Percentiles rank a stretch among this genome's conserved stretches.
Conservation (phyloP, 257 asterid species). For the Agastache rugosa region DNA sequence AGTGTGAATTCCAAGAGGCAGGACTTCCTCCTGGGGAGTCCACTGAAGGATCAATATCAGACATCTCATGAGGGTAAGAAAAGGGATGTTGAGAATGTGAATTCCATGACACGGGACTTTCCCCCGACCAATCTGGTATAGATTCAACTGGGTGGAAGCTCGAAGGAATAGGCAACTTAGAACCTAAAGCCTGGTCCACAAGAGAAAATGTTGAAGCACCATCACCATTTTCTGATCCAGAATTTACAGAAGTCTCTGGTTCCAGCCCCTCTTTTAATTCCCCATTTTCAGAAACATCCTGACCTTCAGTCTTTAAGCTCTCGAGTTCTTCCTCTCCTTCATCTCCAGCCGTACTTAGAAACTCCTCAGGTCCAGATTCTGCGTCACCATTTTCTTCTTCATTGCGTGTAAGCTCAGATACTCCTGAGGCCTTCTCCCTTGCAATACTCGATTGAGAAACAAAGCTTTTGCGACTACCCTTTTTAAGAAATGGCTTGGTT, state of each 20-base stretch:
- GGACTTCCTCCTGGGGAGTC: conserved; percentile 85
- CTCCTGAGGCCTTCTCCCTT: conserved; percentile 52
- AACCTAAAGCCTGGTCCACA: conserved; percentile 58
- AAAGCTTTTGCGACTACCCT: conserved; percentile 59
- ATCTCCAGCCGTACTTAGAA: conserved; percentile 52
- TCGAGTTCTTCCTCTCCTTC: conserved; percentile 62
- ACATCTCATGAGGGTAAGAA: conserved; percentile 70
- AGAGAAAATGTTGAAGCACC: conserved; percentile 48
- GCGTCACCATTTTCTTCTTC: conserved; percentile 57
- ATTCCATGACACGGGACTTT: conserved; percentile 65
- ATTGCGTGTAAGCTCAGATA: conserved; percentile 41
- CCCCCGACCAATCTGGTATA: conserved; percentile 71
- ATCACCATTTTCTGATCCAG: conserved; percentile 73
- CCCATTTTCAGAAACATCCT: conserved; percentile 35
- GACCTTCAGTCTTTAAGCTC: conserved; percentile 44
- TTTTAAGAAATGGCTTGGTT: conserved; percentile 65
- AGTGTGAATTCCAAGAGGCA: conserved; percentile 69
- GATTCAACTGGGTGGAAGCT: conserved; percentile 37
- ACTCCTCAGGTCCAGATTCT: conserved; percentile 60
- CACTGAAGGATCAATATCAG: conserved; percentile 76
- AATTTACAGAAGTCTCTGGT: conserved; percentile 43
- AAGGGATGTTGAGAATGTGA: conserved; percentile 62
- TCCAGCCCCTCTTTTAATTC: conserved; percentile 38
- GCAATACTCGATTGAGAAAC: conserved; percentile 50
- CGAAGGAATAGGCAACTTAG: conserved; percentile 54